Base-by-base conservation (phyloP, 306 rosid genomes). In the Lotus japonicus region DNA sequence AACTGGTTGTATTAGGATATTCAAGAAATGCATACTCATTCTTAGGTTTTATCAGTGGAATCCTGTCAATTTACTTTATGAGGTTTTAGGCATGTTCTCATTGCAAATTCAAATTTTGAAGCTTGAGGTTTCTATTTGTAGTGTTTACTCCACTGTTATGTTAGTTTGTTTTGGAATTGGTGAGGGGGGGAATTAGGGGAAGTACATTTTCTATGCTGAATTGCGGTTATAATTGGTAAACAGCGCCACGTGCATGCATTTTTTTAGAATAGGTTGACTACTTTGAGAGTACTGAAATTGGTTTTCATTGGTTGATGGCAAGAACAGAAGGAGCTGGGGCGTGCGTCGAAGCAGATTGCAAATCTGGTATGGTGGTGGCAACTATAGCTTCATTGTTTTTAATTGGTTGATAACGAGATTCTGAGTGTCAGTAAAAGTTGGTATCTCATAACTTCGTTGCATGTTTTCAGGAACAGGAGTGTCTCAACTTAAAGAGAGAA, bases 321-420 rank as follows among this genome's bases (percentile, higher is more conserved):
- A 60, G 64, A 71, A 64, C 92, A 92, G 92, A 83, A 68, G 84
- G 95, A 89, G 91, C 89, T 88, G 64, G 91, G 79, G 33, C 62
- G 56, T 31, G 84, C 84, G 9, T 80, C 83, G 9, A 75, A 87
- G 83, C 82, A 87, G 65, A 83, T 87, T 51, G 66, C 55, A 16
- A 53, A 83, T 70, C 62, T 76, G 87, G 97, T 92, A 85, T 71
- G 91, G 48, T 68, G 42, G 55, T 45, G 46, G 52, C 49, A 19
- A 53, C 56, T 44, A 11, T 35, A 54, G 43, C 8, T 53, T 39
- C 18, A 9, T 39, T 69, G 58, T 54, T 41, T 35, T 52, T 35
- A 33, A 12, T 50, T 79, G 62, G 60, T 39, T 65, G 51, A 23
- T 16, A 17, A 56, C 55, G 12, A 33, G 14, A 60, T 64, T 66